Base-by-base conservation (phyloP, 208 protist species). In the Crithidia thermophila region DNA sequence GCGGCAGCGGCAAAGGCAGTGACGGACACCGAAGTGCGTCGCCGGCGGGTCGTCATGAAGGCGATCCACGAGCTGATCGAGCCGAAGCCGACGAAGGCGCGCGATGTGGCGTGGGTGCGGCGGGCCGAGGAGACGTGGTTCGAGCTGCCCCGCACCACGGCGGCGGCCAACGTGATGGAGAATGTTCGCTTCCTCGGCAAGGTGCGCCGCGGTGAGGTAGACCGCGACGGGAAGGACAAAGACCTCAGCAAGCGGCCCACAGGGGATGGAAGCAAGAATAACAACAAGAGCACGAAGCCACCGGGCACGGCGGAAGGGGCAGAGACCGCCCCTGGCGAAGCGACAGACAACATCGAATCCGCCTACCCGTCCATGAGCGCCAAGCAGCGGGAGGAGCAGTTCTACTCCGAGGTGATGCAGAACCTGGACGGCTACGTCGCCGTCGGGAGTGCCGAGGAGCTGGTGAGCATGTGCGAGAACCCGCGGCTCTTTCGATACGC, bases 401-500 rank as follows among this genome's bases (percentile, higher is more conserved):
- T 90, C 14, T 90, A 81, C 77, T 40, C 49, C 43, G 81, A 89
- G 60, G 56, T 90, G 34, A 36, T 82, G 30, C 69, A 74, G 36
- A 77, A 69, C 23, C 4, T 93, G 1, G 78, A 88, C 21, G 73
- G 75, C 46, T 90, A 76, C 67, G 59, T 71, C n/a, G 69, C 66
- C 13, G 65, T 21, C 27, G 84, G 81, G 14, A 55, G 72, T 3
- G 81, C 82, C 2, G 72, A 78, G n/a, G 63, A 64, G 64, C 30
- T 93, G 49, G 45, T 93, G 42, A 50, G 62, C 0, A 57, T 93
- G 43, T 87, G 83, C 49, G 87, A 93, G 53, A 47, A 72, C 34
- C 76, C 81, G n/a, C 51, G 59, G 20, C 42, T 46, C 8, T 93
- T 93, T 45, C 77, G 74, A 14, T 49, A 43, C 45, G 49, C 31